phyloP scores from a whole-genome alignment of 257 asterid species.

The Solanum chmielewskii region DNA sequence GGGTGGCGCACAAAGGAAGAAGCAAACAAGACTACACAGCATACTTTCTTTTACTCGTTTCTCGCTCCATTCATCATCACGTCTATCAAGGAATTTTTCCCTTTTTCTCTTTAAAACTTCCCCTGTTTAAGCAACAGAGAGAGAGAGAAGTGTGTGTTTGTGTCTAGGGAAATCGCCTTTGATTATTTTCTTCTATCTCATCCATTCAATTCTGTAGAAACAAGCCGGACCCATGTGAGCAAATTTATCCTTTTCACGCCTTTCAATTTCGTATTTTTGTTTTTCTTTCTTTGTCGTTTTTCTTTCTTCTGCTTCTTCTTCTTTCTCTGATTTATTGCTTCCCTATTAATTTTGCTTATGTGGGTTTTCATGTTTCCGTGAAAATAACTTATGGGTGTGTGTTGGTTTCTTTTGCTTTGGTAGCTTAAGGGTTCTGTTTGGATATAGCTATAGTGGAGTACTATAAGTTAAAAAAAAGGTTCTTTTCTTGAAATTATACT shows the following conservation, averaged over 20 bases:
- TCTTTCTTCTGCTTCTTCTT: too few species aligned
- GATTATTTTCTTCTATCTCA: neutral
- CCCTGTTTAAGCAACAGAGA: neutral
- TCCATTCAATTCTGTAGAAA: neutral
- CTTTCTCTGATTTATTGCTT: neutral
- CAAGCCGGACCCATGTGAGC: neutral
- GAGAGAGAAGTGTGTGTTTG: neutral
- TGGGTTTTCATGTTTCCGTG: neutral
- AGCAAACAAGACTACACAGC: neutral
- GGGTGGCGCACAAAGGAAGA: neutral
- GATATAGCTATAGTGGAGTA: neutral
- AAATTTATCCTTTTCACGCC: neutral
- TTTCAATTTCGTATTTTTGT: neutral
- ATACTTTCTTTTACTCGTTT: neutral
- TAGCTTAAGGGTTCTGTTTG: neutral
- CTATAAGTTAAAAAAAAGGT: neutral
- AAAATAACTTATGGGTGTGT: neutral
- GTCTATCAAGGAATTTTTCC: neutral
- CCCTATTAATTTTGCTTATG: neutral
- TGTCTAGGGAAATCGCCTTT: neutral
- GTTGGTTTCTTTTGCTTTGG: neutral
- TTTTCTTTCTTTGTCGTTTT: neutral
- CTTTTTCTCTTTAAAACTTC: neutral
- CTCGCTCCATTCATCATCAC: neutral
- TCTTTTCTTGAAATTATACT: constrained; percentile 12